Evolutionary conservation across 345 rosid species (phyloP).

Genomic region (Heritiera fomes): DNA sequence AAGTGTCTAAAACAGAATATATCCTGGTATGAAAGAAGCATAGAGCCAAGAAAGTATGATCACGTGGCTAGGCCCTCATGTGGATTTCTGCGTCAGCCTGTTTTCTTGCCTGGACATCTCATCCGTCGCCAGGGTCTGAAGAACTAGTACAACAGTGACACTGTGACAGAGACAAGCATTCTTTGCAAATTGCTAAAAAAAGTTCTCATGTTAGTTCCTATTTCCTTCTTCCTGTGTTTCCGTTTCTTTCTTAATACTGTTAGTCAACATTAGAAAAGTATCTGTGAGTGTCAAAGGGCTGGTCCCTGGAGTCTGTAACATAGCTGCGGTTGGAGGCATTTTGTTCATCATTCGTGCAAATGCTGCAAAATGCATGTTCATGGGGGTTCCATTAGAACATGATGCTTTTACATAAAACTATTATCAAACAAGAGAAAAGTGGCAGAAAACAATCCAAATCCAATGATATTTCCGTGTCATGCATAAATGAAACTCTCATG

Average conservation of each 20-base stretch:
- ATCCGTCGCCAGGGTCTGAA: neutral
- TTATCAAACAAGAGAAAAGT: neutral
- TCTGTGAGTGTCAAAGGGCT: slow-evolving; percentile 8
- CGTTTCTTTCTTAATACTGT: neutral
- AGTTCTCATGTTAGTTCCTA: neutral
- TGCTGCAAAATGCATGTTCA: neutral
- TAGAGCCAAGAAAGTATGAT: slow-evolving; percentile 12
- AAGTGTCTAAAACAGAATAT: neutral
- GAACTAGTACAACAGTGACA: neutral
- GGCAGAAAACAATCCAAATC: neutral
- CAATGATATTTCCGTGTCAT: neutral
- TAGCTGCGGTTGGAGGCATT: neutral
- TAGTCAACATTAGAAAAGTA: slow-evolving; percentile 11
- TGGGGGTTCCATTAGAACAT: neutral
- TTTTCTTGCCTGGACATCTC: slow-evolving; percentile 12
- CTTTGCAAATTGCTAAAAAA: neutral
- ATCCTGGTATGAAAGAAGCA: slow-evolving; percentile 2
- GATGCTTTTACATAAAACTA: neutral
- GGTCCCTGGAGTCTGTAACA: neutral
- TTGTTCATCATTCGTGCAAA: slow-evolving; percentile 15
- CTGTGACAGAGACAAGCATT: neutral
- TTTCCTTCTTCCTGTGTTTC: neutral
- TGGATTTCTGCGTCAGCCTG: neutral
- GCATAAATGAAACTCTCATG: slow-evolving; percentile 2
- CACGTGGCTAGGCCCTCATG: slow-evolving; percentile 14